These are phyloP conservation scores for Stenogyne calaminthoides DNA, from an alignment of 305 asterid genomes.

Conservation along the genomic window DNA sequence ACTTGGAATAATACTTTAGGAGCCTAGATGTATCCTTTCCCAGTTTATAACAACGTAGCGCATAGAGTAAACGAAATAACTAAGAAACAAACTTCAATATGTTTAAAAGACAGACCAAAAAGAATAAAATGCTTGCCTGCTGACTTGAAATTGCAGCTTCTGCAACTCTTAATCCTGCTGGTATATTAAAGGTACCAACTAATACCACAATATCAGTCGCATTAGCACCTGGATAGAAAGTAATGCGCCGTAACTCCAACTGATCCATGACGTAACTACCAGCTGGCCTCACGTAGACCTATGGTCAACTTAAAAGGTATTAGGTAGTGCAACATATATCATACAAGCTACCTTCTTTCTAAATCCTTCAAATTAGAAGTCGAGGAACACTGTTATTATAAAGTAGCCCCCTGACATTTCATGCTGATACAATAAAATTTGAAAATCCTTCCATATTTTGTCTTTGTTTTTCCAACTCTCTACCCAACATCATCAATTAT, in stretches of 20 bases:
- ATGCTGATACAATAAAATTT: constrained; percentile 1
- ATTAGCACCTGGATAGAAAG: constrained; percentile 61
- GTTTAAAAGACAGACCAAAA: not conserved
- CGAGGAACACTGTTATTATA: not conserved
- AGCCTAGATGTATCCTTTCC: not conserved
- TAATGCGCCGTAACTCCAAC: constrained; percentile 82
- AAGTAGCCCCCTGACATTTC: not conserved
- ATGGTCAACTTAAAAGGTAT: constrained; percentile 27
- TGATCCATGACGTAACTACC: constrained; percentile 95
- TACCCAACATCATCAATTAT: constrained; percentile 12
- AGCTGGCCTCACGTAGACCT: constrained; percentile 98
- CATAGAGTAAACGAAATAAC: not conserved
- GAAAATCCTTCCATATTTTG: not conserved
- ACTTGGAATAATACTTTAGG: not conserved
- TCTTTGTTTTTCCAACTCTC: no score
- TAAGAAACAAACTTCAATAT: constrained; percentile 8
- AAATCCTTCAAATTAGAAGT: not conserved
- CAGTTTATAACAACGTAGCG: not conserved
- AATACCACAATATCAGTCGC: constrained; percentile 77
- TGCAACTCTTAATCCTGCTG: constrained; percentile 85
- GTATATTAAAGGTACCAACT: constrained; percentile 65
- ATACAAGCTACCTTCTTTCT: not conserved
- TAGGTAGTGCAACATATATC: not conserved
- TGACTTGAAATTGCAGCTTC: constrained; percentile 78
- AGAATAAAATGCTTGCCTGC: constrained; percentile 49